Conservation (phyloP, 495 filamentous ascomycete genomes). For the Beverwykella pulmonaria region DNA sequence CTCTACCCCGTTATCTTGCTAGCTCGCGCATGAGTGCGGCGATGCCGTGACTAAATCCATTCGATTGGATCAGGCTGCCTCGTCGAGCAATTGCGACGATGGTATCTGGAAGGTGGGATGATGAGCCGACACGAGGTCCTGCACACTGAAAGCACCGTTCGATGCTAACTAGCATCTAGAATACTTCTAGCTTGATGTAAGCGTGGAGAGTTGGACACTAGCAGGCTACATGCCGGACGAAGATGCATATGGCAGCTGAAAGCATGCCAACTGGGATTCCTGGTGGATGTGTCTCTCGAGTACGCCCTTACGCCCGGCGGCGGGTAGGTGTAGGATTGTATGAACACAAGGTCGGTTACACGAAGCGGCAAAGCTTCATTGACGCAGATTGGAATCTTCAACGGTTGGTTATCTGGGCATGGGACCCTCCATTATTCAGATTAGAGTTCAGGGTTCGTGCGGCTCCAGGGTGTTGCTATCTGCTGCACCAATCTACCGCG, state of each 20-base stretch:
- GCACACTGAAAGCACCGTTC: background rate
- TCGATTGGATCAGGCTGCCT: conserved; percentile 10
- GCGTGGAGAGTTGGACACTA: background rate
- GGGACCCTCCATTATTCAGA: background rate
- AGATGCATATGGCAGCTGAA: background rate
- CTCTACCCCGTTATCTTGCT: conserved; percentile 12
- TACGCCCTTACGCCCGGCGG: background rate
- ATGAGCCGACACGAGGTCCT: conserved; percentile 1
- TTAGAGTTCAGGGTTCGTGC: background rate
- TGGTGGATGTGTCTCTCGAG: background rate
- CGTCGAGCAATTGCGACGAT: conserved; percentile 5
- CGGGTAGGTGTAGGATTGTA: background rate
- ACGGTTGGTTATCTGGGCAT: background rate
- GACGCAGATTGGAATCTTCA: background rate
- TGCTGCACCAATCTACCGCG: background rate
- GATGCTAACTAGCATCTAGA: conserved; percentile 5
- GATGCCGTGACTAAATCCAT: conserved; percentile 8
- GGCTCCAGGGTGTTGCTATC: background rate
- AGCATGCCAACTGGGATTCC: background rate
- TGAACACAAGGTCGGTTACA: background rate
- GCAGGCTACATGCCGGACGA: background rate
- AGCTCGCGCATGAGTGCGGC: conserved; percentile 5
- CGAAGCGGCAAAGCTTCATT: background rate
- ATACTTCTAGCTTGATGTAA: conserved; percentile 9
- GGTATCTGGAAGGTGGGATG: conserved; percentile 34